A percentile compares a stretch with the other conserved stretches of the same genome.
Conservation (phyloP, 2,329 filamentous ascomycete genomes). For the Albophoma yamanashiensis region DNA sequence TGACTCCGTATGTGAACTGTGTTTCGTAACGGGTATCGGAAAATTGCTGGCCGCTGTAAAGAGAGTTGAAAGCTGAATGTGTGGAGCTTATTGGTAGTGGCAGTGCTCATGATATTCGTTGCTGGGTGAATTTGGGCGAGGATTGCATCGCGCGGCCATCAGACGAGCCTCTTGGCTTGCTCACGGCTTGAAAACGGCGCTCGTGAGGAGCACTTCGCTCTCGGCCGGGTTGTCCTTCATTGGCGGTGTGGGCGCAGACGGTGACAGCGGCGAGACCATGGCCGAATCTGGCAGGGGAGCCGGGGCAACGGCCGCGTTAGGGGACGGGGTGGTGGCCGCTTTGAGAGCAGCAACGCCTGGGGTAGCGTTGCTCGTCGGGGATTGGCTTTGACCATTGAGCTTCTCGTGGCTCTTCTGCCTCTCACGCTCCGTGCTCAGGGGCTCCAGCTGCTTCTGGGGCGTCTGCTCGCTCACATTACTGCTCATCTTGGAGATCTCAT, state of each 20-base stretch:
- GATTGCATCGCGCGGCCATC: neutral
- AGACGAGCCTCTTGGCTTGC: neutral
- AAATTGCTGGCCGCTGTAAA: neutral
- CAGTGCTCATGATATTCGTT: neutral
- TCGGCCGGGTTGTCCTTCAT: constrained; percentile 19
- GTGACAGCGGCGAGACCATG: constrained; percentile 10
- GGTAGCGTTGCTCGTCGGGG: neutral
- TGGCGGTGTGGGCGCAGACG: constrained; percentile 24
- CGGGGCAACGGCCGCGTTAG: constrained; percentile 17
- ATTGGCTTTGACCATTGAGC: constrained; percentile 25
- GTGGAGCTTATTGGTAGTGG: neutral
- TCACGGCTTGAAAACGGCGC: constrained; percentile 37
- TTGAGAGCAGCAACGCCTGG: neutral
- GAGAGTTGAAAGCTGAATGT: neutral
- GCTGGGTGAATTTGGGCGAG: neutral
- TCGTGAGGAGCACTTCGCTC: constrained; percentile 33
- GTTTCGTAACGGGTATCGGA: neutral
- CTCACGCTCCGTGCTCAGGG: constrained; percentile 26
- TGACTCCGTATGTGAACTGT: neutral
- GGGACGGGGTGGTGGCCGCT: constrained; percentile 7
- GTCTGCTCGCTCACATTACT: constrained; percentile 7
- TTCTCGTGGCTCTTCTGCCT: constrained; percentile 41
- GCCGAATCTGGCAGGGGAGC: constrained; percentile 4
- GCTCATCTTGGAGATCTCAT: constrained; percentile 27
- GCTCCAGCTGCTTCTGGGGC: constrained; percentile 5